These are phyloP conservation scores for Chlorella sorokiniana DNA, from an alignment of 139 green algal species.

Conservation along the genomic window DNA sequence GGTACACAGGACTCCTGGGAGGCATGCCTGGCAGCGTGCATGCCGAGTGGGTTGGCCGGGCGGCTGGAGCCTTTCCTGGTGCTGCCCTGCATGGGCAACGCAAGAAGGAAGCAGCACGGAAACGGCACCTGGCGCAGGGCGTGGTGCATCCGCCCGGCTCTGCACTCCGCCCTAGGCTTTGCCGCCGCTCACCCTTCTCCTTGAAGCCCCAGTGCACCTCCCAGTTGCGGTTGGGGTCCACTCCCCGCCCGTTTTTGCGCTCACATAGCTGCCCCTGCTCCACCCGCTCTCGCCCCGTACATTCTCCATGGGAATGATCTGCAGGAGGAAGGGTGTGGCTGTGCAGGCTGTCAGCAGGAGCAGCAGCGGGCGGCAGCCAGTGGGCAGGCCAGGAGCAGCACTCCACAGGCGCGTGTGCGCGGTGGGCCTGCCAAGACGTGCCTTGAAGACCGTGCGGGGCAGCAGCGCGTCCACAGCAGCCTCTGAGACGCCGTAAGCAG, in stretches of 20 bases:
- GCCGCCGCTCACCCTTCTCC: slow-evolving; percentile 60
- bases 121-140: no score
- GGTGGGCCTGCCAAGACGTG: not conserved
- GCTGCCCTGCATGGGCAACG: no score
- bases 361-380: not conserved
- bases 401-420: not conserved
- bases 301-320: slow-evolving; percentile 97
- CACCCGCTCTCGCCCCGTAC: slow-evolving; percentile 77
- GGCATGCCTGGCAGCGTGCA: no score
- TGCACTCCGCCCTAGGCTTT: not conserved
- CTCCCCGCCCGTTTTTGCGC: slow-evolving; percentile 96
- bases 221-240: slow-evolving; percentile 98
- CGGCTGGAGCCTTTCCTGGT: no score
- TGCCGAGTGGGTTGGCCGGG: no score
- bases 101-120: no score
- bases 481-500: not conserved
- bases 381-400: not conserved
- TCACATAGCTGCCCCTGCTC: slow-evolving; percentile 90
- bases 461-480: slow-evolving; percentile 46
- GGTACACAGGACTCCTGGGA: not conserved
- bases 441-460: slow-evolving; percentile 62
- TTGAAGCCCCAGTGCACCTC: slow-evolving; percentile 94
- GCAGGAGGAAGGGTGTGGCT: not conserved
- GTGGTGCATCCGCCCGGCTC: no score
- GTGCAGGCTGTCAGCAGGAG: not conserved